A percentile compares a stretch with the other conserved stretches of the same genome.
Evolutionary conservation across 139 green algal genomes (phyloP).

Genomic region (Coelastrella sp.): DNA sequence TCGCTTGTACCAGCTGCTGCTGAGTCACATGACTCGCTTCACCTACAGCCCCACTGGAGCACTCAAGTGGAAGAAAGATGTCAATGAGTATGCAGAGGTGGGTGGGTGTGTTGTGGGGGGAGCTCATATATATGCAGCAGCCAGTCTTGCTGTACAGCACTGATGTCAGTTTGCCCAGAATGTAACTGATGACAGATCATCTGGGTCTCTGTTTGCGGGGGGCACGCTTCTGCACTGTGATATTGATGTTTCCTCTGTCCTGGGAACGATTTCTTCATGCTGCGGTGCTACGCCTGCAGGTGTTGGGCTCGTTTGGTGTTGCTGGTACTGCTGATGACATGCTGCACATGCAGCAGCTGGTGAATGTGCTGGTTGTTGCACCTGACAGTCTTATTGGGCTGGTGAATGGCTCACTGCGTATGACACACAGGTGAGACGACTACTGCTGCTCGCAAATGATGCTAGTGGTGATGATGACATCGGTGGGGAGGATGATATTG

Average conservation of each 20-base stretch:
- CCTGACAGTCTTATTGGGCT: constrained; percentile 80
- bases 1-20: constrained; percentile 52
- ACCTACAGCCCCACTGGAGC: constrained; percentile 72
- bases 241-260: no score
- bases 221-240: no score
- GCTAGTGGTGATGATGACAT: no score
- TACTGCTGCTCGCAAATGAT: no score
- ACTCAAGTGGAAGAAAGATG: constrained; percentile 78
- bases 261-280: neutral
- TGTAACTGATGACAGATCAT: no score
- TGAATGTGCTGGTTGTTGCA: constrained; percentile 83
- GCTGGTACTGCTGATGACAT: constrained; percentile 42
- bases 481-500: no score
- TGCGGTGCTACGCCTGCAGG: neutral
- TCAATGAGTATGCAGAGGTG: constrained; percentile 71
- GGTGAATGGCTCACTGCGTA: constrained; percentile 74
- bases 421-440: constrained; percentile 61
- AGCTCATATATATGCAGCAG: no score
- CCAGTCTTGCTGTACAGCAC: no score
- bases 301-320: constrained; percentile 44
- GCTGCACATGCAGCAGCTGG: constrained; percentile 57
- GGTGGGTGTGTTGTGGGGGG: no score
- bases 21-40: constrained; percentile 70
- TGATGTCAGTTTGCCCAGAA: no score
- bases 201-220: no score